Conservation (phyloP, 2,329 filamentous ascomycete species). For the Thermothelomyces thermophilus region DNA sequence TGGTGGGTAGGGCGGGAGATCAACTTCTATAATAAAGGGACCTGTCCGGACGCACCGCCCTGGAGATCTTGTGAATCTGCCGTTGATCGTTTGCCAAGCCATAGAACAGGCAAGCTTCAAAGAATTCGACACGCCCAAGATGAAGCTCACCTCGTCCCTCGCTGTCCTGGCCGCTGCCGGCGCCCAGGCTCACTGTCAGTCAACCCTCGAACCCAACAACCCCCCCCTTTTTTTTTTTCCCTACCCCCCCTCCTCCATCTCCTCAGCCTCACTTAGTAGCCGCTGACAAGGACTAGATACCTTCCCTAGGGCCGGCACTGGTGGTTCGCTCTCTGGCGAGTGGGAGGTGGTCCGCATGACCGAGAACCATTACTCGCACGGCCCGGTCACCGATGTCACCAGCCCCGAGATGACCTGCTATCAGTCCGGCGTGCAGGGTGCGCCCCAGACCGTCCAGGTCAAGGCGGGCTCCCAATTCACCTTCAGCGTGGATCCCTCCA, state of each 20-base stretch:
- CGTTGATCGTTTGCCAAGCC: not conserved
- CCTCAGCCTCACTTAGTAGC: not conserved
- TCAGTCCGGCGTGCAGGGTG: slow-evolving; percentile 29
- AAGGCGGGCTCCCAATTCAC: slow-evolving; percentile 35
- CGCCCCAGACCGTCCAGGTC: slow-evolving; percentile 32
- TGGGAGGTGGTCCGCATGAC: slow-evolving; percentile 36
- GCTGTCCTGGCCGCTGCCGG: slow-evolving; percentile 19
- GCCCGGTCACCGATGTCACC: slow-evolving; percentile 36
- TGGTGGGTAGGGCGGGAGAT: slow-evolving; percentile 3
- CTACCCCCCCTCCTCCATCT: no score
- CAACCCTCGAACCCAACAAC: not conserved
- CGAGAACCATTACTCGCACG: slow-evolving; percentile 39
- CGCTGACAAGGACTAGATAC: slow-evolving; percentile 19
- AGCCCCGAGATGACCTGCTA: slow-evolving; percentile 38
- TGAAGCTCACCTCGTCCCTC: slow-evolving; percentile 23
- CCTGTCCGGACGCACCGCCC: not conserved
- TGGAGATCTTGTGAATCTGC: not conserved
- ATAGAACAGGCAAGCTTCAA: no score
- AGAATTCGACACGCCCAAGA: slow-evolving; percentile 7
- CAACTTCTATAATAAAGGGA: slow-evolving; percentile 3
- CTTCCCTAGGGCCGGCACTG: slow-evolving; percentile 20
- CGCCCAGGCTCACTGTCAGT: slow-evolving; percentile 25
- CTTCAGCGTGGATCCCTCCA: slow-evolving; percentile 34
- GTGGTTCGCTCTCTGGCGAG: slow-evolving; percentile 22
- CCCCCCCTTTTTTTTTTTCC: not conserved